A percentile compares a stretch with the other conserved stretches of the same genome.
These are phyloP conservation scores for Blepharisma japonicum DNA, from an alignment of 73 alveolate species.

Conservation along the genomic window DNA sequence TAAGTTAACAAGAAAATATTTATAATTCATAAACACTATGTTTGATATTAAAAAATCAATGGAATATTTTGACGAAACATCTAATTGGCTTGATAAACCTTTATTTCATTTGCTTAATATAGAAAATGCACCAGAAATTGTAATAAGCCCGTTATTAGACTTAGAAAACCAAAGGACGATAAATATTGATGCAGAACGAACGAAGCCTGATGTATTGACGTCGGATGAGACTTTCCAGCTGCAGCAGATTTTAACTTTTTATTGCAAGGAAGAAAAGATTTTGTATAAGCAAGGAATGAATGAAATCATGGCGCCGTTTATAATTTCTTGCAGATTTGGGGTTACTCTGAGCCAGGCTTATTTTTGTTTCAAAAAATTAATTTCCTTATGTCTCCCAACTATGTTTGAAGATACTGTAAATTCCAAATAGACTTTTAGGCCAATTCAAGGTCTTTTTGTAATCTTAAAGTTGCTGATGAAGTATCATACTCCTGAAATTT, in stretches of 20 bases:
- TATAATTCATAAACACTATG: no score
- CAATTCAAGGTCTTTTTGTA: constrained; percentile 48
- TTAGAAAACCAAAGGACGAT: constrained; percentile 31
- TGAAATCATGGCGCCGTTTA: constrained; percentile 66
- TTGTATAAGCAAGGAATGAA: constrained; percentile 79
- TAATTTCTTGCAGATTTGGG: constrained; percentile 40
- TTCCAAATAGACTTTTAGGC: constrained; percentile 39
- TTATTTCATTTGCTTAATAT: background rate
- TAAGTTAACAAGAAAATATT: no score
- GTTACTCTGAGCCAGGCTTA: constrained; percentile 25
- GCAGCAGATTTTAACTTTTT: constrained; percentile 60
- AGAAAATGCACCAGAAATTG: background rate
- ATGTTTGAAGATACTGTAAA: constrained; percentile 29
- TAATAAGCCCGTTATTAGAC: background rate
- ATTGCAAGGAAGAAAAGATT: constrained; percentile 53
- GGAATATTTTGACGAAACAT: no score
- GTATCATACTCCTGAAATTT: constrained; percentile 63
- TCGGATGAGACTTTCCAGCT: constrained; percentile 34
- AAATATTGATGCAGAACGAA: constrained; percentile 35
- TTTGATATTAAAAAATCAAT: no score
- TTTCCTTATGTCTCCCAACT: constrained; percentile 27
- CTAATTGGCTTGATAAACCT: background rate
- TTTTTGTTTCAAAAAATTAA: constrained; percentile 32
- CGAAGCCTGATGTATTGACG: constrained; percentile 36
- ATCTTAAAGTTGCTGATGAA: constrained; percentile 43